Evolutionary conservation across 1,139 yeast species (phyloP), one percentile per base, ranked within the genome.

Genomic region (Lodderomyces pseudojiufengensis): DNA sequence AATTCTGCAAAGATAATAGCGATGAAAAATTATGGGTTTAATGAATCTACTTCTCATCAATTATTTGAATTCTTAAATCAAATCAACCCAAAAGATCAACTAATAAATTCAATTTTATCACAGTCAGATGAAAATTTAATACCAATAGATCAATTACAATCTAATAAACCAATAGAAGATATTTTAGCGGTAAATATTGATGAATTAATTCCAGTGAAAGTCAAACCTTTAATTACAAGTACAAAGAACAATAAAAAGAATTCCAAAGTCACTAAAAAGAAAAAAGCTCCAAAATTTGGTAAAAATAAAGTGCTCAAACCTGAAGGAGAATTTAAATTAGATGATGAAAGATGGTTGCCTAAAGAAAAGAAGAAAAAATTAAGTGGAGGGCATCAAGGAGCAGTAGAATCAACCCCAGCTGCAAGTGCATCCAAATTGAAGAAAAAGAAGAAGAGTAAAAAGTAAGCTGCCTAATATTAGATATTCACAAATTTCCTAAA

Each of bases 281-380:
- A 46, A 13, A 52, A 50, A 24, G 50, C 49, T 33, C 59, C 73
- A 6, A 62, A 57, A 42, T 69, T 70, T 44, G 65, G 73, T 28
- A 45, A 63, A 21, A 49, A 51, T 48, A 74, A 68, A 48, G 53
- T 58, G 2, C 30, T 63, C 31, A 59, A 61, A 40, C 60, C 65
- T 5, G 57, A 50, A 21, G 54, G 52, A 7, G 61, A 64, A 31
- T 51, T 63, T 24, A 46, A 37, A 12, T 50, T 68, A 35, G 75
- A 70, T 43, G 52, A 52, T 24, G 97, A 90, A 57, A 79, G 97
- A 63, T 90, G 97, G 97, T 62, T 88, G 37, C 95, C 97, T 22
- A 80, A 78, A 55, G 74, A 76, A 42, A 73, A 70, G 41, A 80
- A 74, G 59, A 70, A 65, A 46, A 74, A 67, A 49, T 75, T 84